Evolutionary conservation across 208 protist species (phyloP), one percentile per base, ranked within the genome.

Genomic region (Crithidia sp.): DNA sequence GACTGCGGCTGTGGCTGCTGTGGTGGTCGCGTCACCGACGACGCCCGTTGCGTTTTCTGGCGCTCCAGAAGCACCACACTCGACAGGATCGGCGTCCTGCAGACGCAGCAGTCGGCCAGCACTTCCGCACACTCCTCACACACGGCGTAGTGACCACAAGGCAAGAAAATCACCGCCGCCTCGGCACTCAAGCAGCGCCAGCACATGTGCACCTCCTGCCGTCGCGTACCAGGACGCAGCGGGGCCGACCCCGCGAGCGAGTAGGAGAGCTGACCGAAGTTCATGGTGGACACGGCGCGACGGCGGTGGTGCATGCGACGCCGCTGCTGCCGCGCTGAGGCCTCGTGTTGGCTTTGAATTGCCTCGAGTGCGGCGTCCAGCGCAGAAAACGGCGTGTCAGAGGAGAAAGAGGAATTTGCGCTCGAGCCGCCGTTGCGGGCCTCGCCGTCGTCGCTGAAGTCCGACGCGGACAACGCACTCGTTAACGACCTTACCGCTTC

Each of bases 201-300:
- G 74, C 90, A 95, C 82, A 95, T 89, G 68, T 85, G 79, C 28
- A 90, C 83, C 17, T 81, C 64, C 69, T 92, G 81, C 10, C 80
- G 86, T 17, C 77, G 78, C 67, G 83, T 80, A 44, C 76, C 81
- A 9, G 78, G 80, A n/a, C 73, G 74, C 39, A 76, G 17, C 2
- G 77, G 75, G 16, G 71, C 79, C n/a, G 76, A 71, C 49, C 69
- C 74, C 13, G 72, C 62, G 50, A 90, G 66, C 17, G 82, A 86
- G 69, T 91, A 86, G 14, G 83, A 85, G 9, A 83, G 67, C 28
- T 77, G 65, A 45, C 86, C 73, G 14, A 91, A 90, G 54, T 72
- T 60, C 59, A 77, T 74, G 28, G 74, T 81, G 0, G 82, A 87
- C 52, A 81, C 83, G 5, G 83, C 82, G 55, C 76, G 71, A 40